Evolutionary conservation across 352 stramenopile species (phyloP).

Genomic region (Phytophthora citricola): DNA sequence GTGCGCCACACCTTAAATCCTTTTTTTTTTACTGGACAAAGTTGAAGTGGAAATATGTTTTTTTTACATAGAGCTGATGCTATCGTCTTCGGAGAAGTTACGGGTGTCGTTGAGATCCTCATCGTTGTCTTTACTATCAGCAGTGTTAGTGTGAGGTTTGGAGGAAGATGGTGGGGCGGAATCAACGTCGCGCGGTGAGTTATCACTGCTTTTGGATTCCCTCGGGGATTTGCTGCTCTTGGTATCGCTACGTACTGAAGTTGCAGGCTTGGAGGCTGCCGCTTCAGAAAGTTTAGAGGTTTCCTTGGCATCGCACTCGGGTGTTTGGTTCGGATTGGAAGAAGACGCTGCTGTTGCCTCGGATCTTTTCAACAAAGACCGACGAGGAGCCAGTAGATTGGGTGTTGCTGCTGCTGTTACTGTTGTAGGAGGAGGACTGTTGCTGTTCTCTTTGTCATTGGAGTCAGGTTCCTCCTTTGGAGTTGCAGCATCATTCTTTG

Average conservation of each 20-base stretch:
- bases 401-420: not conserved
- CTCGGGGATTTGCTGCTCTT: constrained; percentile 8
- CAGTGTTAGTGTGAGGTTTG: not conserved
- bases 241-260: not conserved
- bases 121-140: constrained; percentile 18
- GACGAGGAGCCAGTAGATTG: constrained; percentile 15
- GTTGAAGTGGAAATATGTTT: constrained; percentile 22
- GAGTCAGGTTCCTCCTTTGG: not conserved
- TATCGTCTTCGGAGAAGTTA: constrained; percentile 14
- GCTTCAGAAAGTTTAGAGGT: not conserved
- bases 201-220: constrained; percentile 17
- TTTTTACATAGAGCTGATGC: not conserved
- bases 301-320: constrained; percentile 8
- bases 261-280: not conserved
- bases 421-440: not conserved
- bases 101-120: constrained; percentile 7
- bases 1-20: not conserved
- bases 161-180: not conserved
- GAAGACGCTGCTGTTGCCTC: not conserved
- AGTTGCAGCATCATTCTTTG: constrained; percentile 5
- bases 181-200: constrained; percentile 3
- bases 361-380: constrained; percentile 3
- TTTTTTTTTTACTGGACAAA: not conserved
- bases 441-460: not conserved
- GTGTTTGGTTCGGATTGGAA: constrained; percentile 5